Base-by-base conservation (phyloP, 257 asterid genomes). In the Salvia hispanica region DNA sequence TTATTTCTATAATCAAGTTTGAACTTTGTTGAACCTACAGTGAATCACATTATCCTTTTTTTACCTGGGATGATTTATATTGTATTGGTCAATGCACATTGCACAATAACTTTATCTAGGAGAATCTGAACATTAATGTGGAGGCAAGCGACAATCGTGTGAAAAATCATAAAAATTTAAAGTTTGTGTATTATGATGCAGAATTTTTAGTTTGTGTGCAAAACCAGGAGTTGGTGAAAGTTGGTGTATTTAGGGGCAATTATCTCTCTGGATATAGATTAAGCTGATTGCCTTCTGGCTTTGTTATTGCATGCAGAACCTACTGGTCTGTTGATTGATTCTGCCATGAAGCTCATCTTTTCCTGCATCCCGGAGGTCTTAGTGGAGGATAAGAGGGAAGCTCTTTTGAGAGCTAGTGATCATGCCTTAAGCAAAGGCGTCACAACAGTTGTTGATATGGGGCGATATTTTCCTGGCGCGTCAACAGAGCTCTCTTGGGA, bases 401-500 rank as follows among this genome's bases (percentile, higher is more conserved):
- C 99, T 57, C 81, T 93, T 67, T 54, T 68, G 37, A 77, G 94
- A 82, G 99, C 96, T 64, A 85, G 95, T 76, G 77, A 81, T 43
- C 81, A 78, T 73, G 92, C 99, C 71, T 76, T 90, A 65, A 81
- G 45, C 70, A 88, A 90, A 78, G 99, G 99, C 75, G 97, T 90
- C 72, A 93, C 99, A 36, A 76, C 99, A 65, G 87, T 93, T 55
- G 95, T 88, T 57, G 99, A 93, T 72, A 43, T 90, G 55, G 99
- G 99, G 57, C 83, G 95, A 81, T 90, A 90, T 65, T 80, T 79
- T 82, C 99, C 99, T 53, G 96, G 99, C 60, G 78, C 74, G 72
- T 74, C 91, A 28, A 67, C 86, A 40, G 91, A 90, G 64, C 78
- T 74, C 51, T 77, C 99, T 6, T 93, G 97, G 99, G 92, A 90